A percentile compares a stretch with the other conserved stretches of the same genome.
Conservation (phyloP, 352 stramenopile species). For the Phytopythium sindhum region DNA sequence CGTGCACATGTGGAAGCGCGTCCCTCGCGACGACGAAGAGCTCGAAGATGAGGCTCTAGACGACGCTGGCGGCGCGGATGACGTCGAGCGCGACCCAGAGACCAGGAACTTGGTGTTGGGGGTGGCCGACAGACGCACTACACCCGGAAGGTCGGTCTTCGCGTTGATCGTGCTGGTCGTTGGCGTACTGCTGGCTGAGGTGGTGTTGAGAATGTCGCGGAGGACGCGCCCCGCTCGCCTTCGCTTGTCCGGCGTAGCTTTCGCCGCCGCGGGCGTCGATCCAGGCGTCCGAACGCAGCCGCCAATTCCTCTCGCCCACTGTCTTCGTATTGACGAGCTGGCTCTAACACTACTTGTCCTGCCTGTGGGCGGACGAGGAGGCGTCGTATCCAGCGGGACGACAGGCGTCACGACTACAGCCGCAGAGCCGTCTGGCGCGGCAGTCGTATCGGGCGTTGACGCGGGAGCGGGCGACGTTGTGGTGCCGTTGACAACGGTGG, state of each 20-base stretch:
- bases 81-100: constrained; percentile 5
- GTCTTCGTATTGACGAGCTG: neutral
- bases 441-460: neutral
- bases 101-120: constrained; percentile 30
- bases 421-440: neutral
- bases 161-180: neutral
- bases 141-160: constrained; percentile 6
- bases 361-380: neutral
- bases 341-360: neutral
- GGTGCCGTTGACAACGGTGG: neutral
- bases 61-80: constrained; percentile 3
- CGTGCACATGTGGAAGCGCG: constrained; percentile 67
- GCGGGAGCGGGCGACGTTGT: neutral
- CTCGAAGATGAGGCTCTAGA: constrained; percentile 4
- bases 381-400: constrained; percentile 12
- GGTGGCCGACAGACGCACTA: constrained; percentile 32
- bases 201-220: constrained; percentile 8
- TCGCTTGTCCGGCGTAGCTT: neutral
- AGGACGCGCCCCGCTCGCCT: constrained; percentile 1
- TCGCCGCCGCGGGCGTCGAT: neutral
- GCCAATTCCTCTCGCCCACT: neutral
- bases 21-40: constrained; percentile 11
- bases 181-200: neutral
- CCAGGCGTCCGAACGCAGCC: neutral
- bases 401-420: neutral